Base-by-base conservation (phyloP, 352 stramenopile species). In the Albugo laibachii region DNA sequence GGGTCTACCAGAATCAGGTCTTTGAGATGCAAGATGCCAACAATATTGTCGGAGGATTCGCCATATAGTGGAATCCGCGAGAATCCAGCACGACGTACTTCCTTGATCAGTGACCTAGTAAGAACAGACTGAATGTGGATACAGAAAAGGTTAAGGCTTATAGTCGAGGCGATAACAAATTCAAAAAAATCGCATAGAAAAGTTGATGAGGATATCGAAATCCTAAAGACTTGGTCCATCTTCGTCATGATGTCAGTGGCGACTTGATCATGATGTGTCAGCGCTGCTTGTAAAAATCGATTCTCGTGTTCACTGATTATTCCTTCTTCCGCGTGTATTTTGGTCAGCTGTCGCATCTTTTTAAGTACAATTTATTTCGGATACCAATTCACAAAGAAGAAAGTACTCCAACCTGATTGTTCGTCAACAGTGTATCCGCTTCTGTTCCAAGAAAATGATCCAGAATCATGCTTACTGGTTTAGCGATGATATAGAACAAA, bases 1-100 rank as follows among this genome's bases (percentile, higher is more conserved):
- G 94, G 92, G 60, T 98, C 94, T 14, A 98, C 73, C 43, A 99
- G 97, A 50, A 99, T 97, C 12, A 98, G 78, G 56, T 99, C 95
- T 56, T 99, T 99, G 42, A 97, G 89, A 58, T 98, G 88, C 19
- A 99, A 77, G n/a, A 97, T 69, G 14, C 94, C 93, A 43, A 98
- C 76, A 36, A 98, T 84, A 57, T 98, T 93, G 58, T 93, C 81
- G 31, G 72, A 49, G 38, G 65, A 76, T 24, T 62, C 36, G 15
- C 69, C 72, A 27, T 85, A 68, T 2, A 99, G 75, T 12, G 95
- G 94, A 49, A 99, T 95, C 37, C 94, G 77, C 37, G 71, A 95
- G 68, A 95, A 98, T 11, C 94, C 93, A 36, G 76, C 91, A 48
- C 93, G 86, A 60, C 98, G 96, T 39, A 99, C 96, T 34, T 86